Base-by-base conservation (phyloP, 2,329 filamentous ascomycete genomes). In the Ambrosiella xylebori region DNA sequence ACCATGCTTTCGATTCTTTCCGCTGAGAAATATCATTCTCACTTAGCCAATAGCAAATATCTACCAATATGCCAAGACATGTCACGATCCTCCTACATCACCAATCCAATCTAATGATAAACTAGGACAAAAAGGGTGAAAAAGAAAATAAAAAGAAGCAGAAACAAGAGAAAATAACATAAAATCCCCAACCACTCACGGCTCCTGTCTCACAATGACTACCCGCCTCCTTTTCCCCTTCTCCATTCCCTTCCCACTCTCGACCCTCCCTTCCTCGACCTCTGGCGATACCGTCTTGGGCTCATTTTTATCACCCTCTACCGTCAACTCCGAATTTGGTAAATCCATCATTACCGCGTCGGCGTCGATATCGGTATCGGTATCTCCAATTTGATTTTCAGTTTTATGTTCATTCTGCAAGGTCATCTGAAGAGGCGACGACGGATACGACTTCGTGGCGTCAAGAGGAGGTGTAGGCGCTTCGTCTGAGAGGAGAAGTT, bases 391-490 rank as follows among this genome's bases (percentile, higher is more conserved):
- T 36, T 19, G 38, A 7, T 54, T 27, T 2, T 27, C 47, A 9
- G 2, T 19, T 19, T 54, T 54, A n/a, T 8, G 8, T 3, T 15
- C 9, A 9, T 9, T 12, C n/a, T 36, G 17, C 8, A 36, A 15
- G 12, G 53, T 38, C 9, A 41, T 38, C 1, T 44, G 54, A 2
- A 56, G 45, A 4, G 58, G 58, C 8, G 58, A 59, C 15, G 53
- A 41, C 11, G 53, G 44, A 5, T 56, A 37, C 7, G 57, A 59
- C 35, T 59, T 59, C 3, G 54, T 39, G 2, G 53, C 27, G 27
- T 59, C 58, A 35, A 51, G 19, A 6, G 50, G 59, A 8, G 55
- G 59, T 9, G 59, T 60, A 3, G 56, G 55, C 12, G 59, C 55
- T 38, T 60, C 59, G 11, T 60, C 59, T 12, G 40, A 56, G 6